Evolutionary conservation across 1,284 basidiomycete species (phyloP), one percentile per base, ranked within the genome.

Genomic region (Jaminaea rosea): DNA sequence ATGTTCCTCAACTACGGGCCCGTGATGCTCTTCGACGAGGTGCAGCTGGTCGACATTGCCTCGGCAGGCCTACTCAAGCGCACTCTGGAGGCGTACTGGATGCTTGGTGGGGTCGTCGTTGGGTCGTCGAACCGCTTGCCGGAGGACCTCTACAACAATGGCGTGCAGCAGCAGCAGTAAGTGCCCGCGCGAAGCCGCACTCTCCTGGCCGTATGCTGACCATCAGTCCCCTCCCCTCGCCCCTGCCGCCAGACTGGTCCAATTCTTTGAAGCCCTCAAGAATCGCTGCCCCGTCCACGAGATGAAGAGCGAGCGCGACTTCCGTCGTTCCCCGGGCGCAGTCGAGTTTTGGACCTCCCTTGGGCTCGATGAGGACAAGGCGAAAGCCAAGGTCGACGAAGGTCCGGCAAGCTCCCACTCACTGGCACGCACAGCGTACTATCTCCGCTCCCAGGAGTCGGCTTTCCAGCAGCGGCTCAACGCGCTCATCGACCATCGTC

Each of bases 21-120:
- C 79, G 75, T 82, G 2, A 75, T 83, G 39, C 79, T 82, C 9
- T 84, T 86, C 66, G 84, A 86, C 67, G 83, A 87, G 73, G 76
- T 85, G 1, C 84, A 85, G 66, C 77, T 85, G 2, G 77, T 84
- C n/a, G 83, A 86, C 64, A 81, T 85, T 1, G 82, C 82, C 1
- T 82, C 81, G 49, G 82, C 83, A 0, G 72, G 73, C 0, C 76
- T 86, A 11, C 78, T 86, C 2, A 79, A 83, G n/a, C 80, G 85
- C 53, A 83, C 86, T 1, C 72, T 86, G 5, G 81, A 82, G 23
- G 85, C 83, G 80, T 87, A 82, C 65, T 86, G 84, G 84, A 78
- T 84, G 2, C 78, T 86, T 61, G 85, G 84, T 15, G 84, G 84
- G 1, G 81, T 86, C 15, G 77, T 86, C 28, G 78, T 80, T 3